These are phyloP conservation scores for Athelia psychrophila DNA, from an alignment of 1,284 basidiomycete species.

Conservation along the genomic window DNA sequence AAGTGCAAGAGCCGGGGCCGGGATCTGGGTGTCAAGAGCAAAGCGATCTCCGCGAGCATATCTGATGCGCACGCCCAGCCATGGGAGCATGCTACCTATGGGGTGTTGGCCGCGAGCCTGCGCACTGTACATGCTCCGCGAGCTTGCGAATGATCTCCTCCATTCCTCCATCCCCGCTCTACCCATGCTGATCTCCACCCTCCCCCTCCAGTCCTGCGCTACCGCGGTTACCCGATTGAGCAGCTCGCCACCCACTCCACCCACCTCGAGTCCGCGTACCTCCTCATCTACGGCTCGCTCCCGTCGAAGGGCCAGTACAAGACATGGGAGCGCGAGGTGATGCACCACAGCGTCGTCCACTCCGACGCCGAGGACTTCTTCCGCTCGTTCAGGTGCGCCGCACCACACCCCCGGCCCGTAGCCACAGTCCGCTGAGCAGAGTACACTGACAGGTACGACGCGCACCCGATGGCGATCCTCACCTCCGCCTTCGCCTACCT, in stretches of 20 bases:
- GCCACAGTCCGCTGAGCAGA: too few species aligned
- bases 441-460: slow-evolving; percentile 75
- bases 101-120: too few species aligned
- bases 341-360: slow-evolving; percentile 77
- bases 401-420: too few species aligned
- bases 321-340: slow-evolving; percentile 70
- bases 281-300: slow-evolving; percentile 86
- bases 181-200: too few species aligned
- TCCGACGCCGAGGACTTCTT: slow-evolving; percentile 80
- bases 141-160: too few species aligned
- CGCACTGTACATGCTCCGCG: too few species aligned
- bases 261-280: slow-evolving; percentile 81
- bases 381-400: slow-evolving; percentile 65
- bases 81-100: too few species aligned
- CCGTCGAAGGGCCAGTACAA: slow-evolving; percentile 66
- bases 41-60: too few species aligned
- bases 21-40: too few species aligned
- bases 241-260: slow-evolving; percentile 76
- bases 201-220: slow-evolving; percentile 73
- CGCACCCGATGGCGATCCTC: slow-evolving; percentile 87
- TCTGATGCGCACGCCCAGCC: too few species aligned
- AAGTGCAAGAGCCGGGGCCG: too few species aligned
- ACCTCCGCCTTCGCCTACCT: slow-evolving; percentile 83
- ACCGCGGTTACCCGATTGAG: slow-evolving; percentile 91
- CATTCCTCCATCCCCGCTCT: too few species aligned